These are phyloP conservation scores for Areca catechu DNA, from an alignment of 176 grass and related monocot species.

Conservation along the genomic window DNA sequence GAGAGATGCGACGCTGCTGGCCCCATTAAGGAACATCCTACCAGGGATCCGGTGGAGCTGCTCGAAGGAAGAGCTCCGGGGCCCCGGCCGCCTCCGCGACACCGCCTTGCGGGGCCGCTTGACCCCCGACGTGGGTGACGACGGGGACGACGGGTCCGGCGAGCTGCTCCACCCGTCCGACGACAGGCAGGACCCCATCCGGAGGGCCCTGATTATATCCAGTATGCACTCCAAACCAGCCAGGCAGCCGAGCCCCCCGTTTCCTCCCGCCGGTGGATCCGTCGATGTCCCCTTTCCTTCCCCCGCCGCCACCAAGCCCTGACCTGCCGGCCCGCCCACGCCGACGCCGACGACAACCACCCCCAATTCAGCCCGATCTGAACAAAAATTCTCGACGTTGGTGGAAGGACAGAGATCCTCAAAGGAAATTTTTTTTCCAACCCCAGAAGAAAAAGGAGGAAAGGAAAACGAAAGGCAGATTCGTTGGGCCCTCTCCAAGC, in stretches of 20 bases:
- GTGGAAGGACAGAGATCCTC: too few relatives aligned
- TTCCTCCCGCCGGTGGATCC: too few relatives aligned
- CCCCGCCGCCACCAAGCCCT: too few relatives aligned
- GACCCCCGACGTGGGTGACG: background rate
- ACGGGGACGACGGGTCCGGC: background rate
- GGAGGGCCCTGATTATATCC: constrained; percentile 11
- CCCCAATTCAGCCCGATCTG: too few relatives aligned
- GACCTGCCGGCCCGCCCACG: too few relatives aligned
- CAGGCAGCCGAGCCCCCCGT: background rate
- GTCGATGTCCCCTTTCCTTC: too few relatives aligned
- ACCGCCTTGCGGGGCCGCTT: background rate
- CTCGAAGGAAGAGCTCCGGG: background rate
- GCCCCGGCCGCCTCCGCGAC: background rate
- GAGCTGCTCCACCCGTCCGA: background rate
- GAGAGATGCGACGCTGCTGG: constrained; percentile 5
- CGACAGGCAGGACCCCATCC: constrained; percentile 22
- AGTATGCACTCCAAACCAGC: constrained; percentile 13
- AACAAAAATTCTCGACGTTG: too few relatives aligned
- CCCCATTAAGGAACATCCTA: constrained; percentile 8
- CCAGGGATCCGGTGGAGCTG: constrained; percentile 1
- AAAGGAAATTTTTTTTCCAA: too few relatives aligned
- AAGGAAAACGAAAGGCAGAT: too few relatives aligned
- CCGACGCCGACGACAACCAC: too few relatives aligned
- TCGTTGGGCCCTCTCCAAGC: too few relatives aligned
- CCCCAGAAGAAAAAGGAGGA: too few relatives aligned